Evolutionary conservation across 2,329 filamentous ascomycete species (phyloP), one percentile per base, ranked within the genome.

Genomic region (Fusarium solani-melongenae): DNA sequence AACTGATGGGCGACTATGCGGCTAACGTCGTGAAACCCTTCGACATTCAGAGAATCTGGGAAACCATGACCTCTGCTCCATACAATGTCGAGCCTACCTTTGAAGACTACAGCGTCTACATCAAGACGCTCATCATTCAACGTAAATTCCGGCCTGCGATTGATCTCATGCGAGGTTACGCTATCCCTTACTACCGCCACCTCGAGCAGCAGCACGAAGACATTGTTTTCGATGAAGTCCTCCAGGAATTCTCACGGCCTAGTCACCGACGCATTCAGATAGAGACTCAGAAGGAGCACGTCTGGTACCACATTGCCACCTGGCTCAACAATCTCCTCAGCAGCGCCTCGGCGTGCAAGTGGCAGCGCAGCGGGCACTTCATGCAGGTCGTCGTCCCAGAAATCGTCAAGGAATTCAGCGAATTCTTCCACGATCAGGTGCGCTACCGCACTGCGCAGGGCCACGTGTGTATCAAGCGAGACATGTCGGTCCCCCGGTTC

Each of bases 81-180:
- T 89, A 91, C 82, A 85, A 86, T 64, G 79, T 92, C 56, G 72
- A 82, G 9, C 91, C 92, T 0, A 88, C 84, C 0, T 86, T 93
- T 67, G 82, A 86, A 15, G 88, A 92, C 80, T 88, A 88, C 79
- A 81, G 85, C 74, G 76, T 84, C 51, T 80, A 84, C 70, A 77
- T 86, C 77, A 84, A 84, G 58, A 74, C 79, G 1, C 81, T 86
- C 38, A 79, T 88, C 62, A 57, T 64, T 12, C 69, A 75, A 59
- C 75, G 76, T 15, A 69, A 62, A 24, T 69, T 81, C 24, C 76
- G 73, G 33, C 78, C 66, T 34, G 83, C 85, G 6, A 71, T 85
- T 44, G 70, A 76, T 11, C 78, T 82, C 53, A 83, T 88, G 63
- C 79, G 83, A 22, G 76, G 80, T 39, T 80, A 84, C 71, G 81